phyloP scores from a whole-genome alignment of 805 yeast species.

The Nakazawaea pomicola region DNA sequence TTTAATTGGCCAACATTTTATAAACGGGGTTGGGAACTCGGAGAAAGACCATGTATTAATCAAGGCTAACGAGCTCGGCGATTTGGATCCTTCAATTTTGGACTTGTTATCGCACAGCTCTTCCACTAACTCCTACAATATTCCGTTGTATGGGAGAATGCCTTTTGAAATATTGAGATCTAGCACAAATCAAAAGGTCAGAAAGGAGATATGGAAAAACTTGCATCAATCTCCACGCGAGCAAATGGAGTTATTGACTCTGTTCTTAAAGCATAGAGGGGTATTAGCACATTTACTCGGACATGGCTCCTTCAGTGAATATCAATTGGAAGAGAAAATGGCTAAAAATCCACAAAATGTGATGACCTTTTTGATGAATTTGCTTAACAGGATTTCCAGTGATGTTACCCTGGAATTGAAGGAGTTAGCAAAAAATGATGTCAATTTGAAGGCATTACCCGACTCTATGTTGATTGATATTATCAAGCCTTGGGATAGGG shows the following conservation, averaged over 20 bases:
- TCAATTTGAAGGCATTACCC: conserved; percentile 18
- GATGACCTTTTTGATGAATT: conserved; percentile 54
- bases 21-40: conserved; percentile 37
- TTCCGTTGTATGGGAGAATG: conserved; percentile 59
- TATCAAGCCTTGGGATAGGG: conserved; percentile 91
- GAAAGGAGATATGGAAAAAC: conserved; percentile 71
- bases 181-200: conserved; percentile 48
- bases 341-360: conserved; percentile 79
- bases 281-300: conserved; percentile 72
- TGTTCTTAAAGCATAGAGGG: conserved; percentile 61
- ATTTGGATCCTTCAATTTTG: conserved; percentile 18
- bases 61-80: conserved; percentile 23
- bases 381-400: conserved; percentile 46
- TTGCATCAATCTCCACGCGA: conserved; percentile 58
- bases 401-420: conserved; percentile 58
- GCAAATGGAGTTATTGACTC: conserved; percentile 58
- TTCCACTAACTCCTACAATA: conserved; percentile 31
- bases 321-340: conserved; percentile 87
- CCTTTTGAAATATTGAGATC: conserved; percentile 62
- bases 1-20: conserved; percentile 72
- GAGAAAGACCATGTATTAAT: conserved; percentile 23
- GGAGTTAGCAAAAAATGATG: conserved; percentile 34
- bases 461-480: conserved; percentile 37
- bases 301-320: conserved; percentile 62
- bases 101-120: conserved; percentile 28